Evolutionary conservation across 805 yeast species (phyloP), one percentile per base, ranked within the genome.

Genomic region (Candida nanaspora): DNA sequence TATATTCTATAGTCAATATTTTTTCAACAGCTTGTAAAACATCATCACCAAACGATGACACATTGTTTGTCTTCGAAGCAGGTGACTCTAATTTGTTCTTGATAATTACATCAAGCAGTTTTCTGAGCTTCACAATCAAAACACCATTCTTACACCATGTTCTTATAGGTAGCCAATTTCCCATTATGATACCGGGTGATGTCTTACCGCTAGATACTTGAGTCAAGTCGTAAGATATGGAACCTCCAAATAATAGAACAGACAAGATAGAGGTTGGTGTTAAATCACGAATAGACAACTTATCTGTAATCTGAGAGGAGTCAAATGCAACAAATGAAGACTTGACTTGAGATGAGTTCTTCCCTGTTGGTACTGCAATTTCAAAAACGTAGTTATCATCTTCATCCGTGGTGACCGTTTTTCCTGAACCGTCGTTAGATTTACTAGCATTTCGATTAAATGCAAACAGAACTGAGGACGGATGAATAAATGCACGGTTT

Each of bases 61-160:
- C 35, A 1, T 52, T 52, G 6, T 9, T 29, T 19, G 19, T 39
- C 26, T 29, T 42, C 39, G 63, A 67, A 3, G 56, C 50, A 2
- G 85, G 83, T 27, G 61, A 62, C 18, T 69, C 77, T 35, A 89
- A 65, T 47, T 78, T 78, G 19, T 69, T 70, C 33, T 75, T 82
- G 41, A 91, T 74, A 0, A 84, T 76, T 16, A 69, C 65, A 53
- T 88, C 95, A 26, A 91, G 59, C 36, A 86, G 56, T 10, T 62
- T 53, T 50, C 95, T 66, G 41, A 91, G 62, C 43, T 82, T 77
- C 43, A 85, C 83, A 25, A 89, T 72, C 36, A 91, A 63, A 2
- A 91, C 95, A 1, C 89, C 98, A 52, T 89, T 86, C 48, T 93
- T 85, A 47, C 95, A 83, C 97, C 97, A 91, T 1, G 96, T 86